Conservation (phyloP, 768 basidiomycete species). For the Xerocomellus intermedius region DNA sequence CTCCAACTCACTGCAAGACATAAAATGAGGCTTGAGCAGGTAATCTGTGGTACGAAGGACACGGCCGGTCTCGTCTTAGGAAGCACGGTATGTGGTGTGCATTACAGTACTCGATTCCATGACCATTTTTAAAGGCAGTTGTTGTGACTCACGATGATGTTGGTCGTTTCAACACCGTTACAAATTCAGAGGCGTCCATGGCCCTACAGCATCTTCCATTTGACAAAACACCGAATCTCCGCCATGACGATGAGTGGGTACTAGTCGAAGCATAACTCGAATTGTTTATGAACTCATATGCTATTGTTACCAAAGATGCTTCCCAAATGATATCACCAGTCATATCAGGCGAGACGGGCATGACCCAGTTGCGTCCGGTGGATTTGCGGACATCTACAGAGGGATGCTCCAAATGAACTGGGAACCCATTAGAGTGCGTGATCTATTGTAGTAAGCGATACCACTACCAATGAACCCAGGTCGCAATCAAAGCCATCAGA, state of each 20-base stretch:
- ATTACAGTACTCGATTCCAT: background rate
- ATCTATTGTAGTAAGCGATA: too few species aligned
- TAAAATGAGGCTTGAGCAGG: background rate
- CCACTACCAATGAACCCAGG: background rate
- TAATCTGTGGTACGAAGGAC: background rate
- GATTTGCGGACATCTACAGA: slow-evolving; percentile 17
- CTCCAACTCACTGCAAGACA: too few species aligned
- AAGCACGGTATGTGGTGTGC: background rate
- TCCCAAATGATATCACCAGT: slow-evolving; percentile 6
- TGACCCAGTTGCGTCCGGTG: slow-evolving; percentile 15
- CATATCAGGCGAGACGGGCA: slow-evolving; percentile 6
- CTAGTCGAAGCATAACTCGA: slow-evolving; percentile 1
- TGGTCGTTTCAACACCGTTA: too few species aligned
- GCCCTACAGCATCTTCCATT: too few species aligned
- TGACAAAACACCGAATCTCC: background rate
- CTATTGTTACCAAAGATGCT: background rate
- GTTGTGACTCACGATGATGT: background rate
- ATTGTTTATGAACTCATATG: background rate
- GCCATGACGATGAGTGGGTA: slow-evolving; percentile 8
- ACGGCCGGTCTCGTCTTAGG: background rate
- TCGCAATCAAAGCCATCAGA: slow-evolving; percentile 19
- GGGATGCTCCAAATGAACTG: slow-evolving; percentile 9
- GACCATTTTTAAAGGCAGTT: background rate
- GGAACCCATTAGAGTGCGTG: slow-evolving; percentile 2
- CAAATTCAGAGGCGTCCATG: background rate